Base-by-base conservation (phyloP, 805 yeast species). In the Candida cerambycidarum region DNA sequence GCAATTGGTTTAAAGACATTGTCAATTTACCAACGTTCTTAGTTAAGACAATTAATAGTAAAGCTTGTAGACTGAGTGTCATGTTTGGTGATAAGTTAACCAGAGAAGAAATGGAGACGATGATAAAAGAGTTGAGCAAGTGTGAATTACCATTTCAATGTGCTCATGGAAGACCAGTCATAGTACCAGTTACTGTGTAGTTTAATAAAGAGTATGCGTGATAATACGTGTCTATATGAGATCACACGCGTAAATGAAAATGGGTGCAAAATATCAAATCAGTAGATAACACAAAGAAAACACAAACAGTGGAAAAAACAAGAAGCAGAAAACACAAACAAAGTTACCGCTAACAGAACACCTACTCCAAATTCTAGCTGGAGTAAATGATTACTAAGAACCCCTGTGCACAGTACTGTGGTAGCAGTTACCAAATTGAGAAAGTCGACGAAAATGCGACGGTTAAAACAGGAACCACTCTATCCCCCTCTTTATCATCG, bases 151-250 rank as follows among this genome's bases (percentile, higher is more conserved):
- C 96, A 0, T 83, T 85, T 50, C 80, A 76, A 42, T 89, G 96
- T 67, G 96, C 96, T 0, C 96, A 88, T 58, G 95, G 95, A 0
- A 62, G 96, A 43, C 95, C 95, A 0, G 76, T 89, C 0, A 57
- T 83, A 10, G 73, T 79, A 1, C 89, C 90, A 11, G 24, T 21
- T 3, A 19, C 12, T 21, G n/a, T n/a, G n/a, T n/a, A n/a, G n/a
- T n/a, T n/a, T n/a, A n/a, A n/a, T n/a, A n/a, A n/a, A n/a, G n/a
- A n/a, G n/a, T n/a, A n/a, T n/a, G n/a, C n/a, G n/a, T n/a, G n/a
- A n/a, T n/a, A n/a, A n/a, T n/a, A n/a, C n/a, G n/a, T n/a, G n/a
- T n/a, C n/a, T n/a, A n/a, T n/a, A n/a, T n/a, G n/a, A n/a, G n/a
- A n/a, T n/a, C n/a, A n/a, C n/a, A n/a, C n/a, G n/a, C n/a, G n/a